Conservation (phyloP, 1,284 basidiomycete genomes). For the Cutaneotrichosporon daszewskae region DNA sequence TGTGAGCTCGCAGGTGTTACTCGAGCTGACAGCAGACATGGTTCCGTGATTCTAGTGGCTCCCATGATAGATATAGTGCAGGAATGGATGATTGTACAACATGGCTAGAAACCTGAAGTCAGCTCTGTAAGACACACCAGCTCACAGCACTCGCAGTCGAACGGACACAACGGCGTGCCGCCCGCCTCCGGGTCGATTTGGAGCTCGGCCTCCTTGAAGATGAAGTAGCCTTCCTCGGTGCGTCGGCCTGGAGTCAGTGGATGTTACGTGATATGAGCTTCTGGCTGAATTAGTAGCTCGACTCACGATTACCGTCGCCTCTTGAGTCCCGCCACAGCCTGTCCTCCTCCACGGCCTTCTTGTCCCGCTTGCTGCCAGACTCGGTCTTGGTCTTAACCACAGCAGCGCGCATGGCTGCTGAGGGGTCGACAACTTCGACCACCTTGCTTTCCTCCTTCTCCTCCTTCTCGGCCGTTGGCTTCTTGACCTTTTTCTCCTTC, state of each 20-base stretch:
- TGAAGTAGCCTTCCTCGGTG: conserved; percentile 75
- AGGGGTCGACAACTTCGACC: conserved; percentile 33
- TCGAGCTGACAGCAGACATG: conserved; percentile 11
- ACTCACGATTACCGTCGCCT: conserved; percentile 65
- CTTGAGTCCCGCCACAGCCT: conserved; percentile 68
- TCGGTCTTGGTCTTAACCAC: conserved; percentile 11
- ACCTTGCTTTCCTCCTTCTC: conserved; percentile 4
- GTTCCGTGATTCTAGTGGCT: conserved; percentile 3
- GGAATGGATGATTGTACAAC: conserved; percentile 12
- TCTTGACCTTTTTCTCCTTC: conserved; percentile 3
- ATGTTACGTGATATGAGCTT: background rate
- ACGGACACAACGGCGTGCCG: conserved; percentile 60
- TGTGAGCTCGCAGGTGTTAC: conserved; percentile 55
- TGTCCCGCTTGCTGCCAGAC: conserved; percentile 15
- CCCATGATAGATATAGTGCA: conserved; percentile 1
- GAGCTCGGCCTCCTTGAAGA: conserved; percentile 83
- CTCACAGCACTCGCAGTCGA: conserved; percentile 79
- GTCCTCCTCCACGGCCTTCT: conserved; percentile 47
- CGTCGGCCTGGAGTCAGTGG: conserved; percentile 56
- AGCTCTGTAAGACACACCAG: conserved; percentile 16
- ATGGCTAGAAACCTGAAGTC: conserved; percentile 52
- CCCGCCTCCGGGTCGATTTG: conserved; percentile 67
- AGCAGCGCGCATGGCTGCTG: conserved; percentile 10
- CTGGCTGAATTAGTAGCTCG: background rate
- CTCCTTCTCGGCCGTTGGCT: background rate